Percentiles rank a stretch among this genome's conserved stretches.
These are phyloP conservation scores for Paraphoma chrysanthemicola DNA, from an alignment of 2,329 filamentous ascomycete species.

Conservation along the genomic window DNA sequence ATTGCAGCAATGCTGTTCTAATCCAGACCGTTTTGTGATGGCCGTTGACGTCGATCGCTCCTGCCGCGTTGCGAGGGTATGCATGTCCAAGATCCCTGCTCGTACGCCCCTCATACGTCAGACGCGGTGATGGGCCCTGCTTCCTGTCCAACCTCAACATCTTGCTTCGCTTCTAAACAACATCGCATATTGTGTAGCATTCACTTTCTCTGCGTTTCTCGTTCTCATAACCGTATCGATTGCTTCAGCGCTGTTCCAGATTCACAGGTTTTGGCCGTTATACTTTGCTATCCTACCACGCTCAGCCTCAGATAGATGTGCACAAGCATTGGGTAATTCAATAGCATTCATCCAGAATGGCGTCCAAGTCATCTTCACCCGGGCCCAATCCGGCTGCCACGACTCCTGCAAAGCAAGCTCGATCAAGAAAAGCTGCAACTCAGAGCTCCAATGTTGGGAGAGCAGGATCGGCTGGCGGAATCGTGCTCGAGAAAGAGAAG, in stretches of 20 bases:
- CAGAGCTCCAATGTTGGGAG: constrained; percentile 16
- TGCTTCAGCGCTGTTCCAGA: too few relatives aligned
- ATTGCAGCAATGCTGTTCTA: too few relatives aligned
- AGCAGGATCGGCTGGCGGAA: constrained; percentile 39
- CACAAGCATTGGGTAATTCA: too few relatives aligned
- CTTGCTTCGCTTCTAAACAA: constrained; percentile 27
- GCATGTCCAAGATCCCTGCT: constrained; percentile 24
- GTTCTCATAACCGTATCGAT: background rate
- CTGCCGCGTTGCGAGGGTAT: constrained; percentile 14
- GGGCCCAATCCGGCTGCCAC: constrained; percentile 26
- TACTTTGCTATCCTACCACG: too few relatives aligned
- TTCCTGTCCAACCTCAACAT: constrained; percentile 37
- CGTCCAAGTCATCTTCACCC: constrained; percentile 35
- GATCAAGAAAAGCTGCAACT: constrained; percentile 29
- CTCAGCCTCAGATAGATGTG: too few relatives aligned
- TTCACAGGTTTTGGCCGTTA: too few relatives aligned
- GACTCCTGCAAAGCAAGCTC: constrained; percentile 22
- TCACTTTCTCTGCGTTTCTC: background rate
- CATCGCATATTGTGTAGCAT: background rate
- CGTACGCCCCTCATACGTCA: constrained; percentile 45
- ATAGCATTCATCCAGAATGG: constrained; percentile 17
- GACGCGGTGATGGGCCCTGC: constrained; percentile 16
- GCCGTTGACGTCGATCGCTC: constrained; percentile 26
- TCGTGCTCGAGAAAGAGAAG: constrained; percentile 31
- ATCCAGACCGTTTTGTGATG: constrained; percentile 12